Percentiles rank a stretch among this genome's conserved stretches.
phyloP scores from a whole-genome alignment of 768 basidiomycete genomes.

The Suillus cothurnatus region DNA sequence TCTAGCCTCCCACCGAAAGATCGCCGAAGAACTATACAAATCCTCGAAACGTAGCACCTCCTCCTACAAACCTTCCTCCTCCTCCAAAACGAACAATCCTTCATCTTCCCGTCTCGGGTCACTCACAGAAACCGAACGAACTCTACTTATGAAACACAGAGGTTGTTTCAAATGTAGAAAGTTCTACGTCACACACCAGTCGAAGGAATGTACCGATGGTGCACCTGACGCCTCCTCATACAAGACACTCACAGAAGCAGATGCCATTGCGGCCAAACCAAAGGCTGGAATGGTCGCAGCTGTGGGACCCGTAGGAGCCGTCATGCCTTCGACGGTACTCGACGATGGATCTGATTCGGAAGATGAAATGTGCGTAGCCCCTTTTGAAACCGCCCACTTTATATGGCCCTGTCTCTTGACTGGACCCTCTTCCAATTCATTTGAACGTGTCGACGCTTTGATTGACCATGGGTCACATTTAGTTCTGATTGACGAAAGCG shows the following conservation, averaged over 20 bases:
- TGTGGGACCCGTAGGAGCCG: neutral
- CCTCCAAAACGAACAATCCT: accelerated
- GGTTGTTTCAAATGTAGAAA: no score
- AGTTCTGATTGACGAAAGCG: neutral
- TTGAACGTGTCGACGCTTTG: neutral
- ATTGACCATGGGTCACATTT: neutral
- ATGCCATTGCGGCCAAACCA: no score
- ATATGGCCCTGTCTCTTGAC: neutral
- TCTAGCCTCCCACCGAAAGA: neutral
- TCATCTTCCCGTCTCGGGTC: neutral
- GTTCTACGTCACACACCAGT: no score
- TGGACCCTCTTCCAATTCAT: neutral
- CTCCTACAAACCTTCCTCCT: accelerated
- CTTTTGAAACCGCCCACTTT: neutral
- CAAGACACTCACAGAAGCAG: accelerated
- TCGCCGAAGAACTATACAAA: neutral
- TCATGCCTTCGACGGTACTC: neutral
- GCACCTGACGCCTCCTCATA: no score
- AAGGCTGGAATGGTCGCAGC: neutral
- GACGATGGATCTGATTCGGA: neutral
- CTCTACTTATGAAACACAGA: no score
- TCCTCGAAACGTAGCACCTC: no score
- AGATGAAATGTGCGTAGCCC: neutral
- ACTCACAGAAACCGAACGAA: neutral
- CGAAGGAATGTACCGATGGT: no score